Evolutionary conservation across 2,329 filamentous ascomycete genomes (phyloP), one percentile per base, ranked within the genome.

Genomic region (Zymoseptoria ardabiliae): DNA sequence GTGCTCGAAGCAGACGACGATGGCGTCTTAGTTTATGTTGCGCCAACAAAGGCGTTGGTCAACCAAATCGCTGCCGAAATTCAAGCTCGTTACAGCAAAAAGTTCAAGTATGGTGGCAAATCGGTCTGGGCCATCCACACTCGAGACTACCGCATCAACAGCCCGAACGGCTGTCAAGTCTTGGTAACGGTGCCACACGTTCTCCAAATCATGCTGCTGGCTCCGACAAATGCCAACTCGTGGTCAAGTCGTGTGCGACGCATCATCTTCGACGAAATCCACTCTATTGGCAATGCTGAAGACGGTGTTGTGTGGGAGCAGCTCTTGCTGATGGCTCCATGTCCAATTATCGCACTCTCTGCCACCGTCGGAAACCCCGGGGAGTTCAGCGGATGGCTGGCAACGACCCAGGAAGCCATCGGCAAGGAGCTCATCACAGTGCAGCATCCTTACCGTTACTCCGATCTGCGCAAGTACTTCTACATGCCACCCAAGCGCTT

Each of bases 11-110:
- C 81, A 3, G 84, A 83, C 62, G 82, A 92, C 61, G 83, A 90
- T 54, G 85, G 83, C 2, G 81, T 92, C 2, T 74, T 93, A 6
- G 86, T 92, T 0, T 93, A 92, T 65, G 86, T 93, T 5, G 89
- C 88, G 0, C 89, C 89, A 0, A 92, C 89, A 0, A 93, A 93
- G 69, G 88, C 90, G 3, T 77, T 93, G 10, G 88, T 92, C 60
- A 92, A 92, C 69, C 89, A 93, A 71, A 91, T 93, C 64, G 89
- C 88, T 1, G 89, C 89, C 0, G 89, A 92, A 73, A 79, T 92
- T 17, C 85, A 90, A 70, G 88, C 85, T 4, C 82, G 87, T 4
- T 93, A 90, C 69, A 84, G 81, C 0, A 93, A 92, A 73, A 77
- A 73, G 0, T 82, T 85, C 71, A 78, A 78, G 25, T 79, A 84